phyloP scores from a whole-genome alignment of 2,329 filamentous ascomycete species.

The Cordyceps sp. region DNA sequence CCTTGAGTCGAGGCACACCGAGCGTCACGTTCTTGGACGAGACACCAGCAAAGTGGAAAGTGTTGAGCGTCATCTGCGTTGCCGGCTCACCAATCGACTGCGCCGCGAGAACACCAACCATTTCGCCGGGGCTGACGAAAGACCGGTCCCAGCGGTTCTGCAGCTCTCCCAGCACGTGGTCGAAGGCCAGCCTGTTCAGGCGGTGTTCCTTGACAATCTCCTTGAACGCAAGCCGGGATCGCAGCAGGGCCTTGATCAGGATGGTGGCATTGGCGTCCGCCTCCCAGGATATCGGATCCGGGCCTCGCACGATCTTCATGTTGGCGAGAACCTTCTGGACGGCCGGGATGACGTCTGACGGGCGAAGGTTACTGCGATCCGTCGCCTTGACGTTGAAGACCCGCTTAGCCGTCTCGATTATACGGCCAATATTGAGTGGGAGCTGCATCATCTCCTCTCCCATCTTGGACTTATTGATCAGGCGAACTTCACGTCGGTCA shows the following conservation, averaged over 20 bases:
- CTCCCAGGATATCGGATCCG: conserved; percentile 66
- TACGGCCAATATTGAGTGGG: conserved; percentile 78
- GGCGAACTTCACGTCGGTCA: conserved; percentile 63
- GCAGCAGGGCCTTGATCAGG: conserved; percentile 80
- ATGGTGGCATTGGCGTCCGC: conserved; percentile 79
- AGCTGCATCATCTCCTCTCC: conserved; percentile 79
- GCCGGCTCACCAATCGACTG: conserved; percentile 98
- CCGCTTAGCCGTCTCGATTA: conserved; percentile 79
- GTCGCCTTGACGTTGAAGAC: conserved; percentile 81
- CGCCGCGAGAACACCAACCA: conserved; percentile 94
- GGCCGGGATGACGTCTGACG: conserved; percentile 68
- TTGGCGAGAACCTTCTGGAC: conserved; percentile 60
- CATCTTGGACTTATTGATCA: conserved; percentile 48
- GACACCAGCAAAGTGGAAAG: conserved; percentile 99
- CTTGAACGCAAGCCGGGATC: conserved; percentile 84
- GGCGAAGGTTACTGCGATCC: conserved; percentile 76
- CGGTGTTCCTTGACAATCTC: conserved; percentile 73
- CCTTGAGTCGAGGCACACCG: conserved; percentile 96
- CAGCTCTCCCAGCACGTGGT: conserved; percentile 80
- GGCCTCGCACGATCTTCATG: conserved; percentile 73
- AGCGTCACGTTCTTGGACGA: conserved; percentile 99
- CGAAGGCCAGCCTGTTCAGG: conserved; percentile 80
- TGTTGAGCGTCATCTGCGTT: conserved; percentile 98
- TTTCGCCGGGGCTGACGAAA: conserved; percentile 83
- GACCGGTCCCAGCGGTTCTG: conserved; percentile 77